phyloP scores from a whole-genome alignment of 2,329 filamentous ascomycete genomes.

The Neodidymelliopsis sp. region DNA sequence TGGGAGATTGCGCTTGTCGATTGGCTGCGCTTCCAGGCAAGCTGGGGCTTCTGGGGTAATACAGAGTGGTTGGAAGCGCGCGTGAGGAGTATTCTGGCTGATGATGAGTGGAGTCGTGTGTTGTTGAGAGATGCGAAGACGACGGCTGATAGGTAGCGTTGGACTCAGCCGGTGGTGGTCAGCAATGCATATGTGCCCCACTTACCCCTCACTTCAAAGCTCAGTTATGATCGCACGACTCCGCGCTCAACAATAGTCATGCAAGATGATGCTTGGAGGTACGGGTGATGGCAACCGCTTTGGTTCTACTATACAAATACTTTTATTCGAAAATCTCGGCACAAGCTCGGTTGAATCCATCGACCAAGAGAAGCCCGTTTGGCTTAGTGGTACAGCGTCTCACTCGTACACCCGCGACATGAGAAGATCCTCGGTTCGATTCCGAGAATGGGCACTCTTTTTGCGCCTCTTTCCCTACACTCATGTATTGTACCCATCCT shows the following conservation, averaged over 20 bases:
- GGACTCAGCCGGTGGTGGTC: too few relatives aligned
- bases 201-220: slow-evolving; percentile 8
- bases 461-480: too few relatives aligned
- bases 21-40: slow-evolving; percentile 62
- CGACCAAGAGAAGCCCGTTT: slow-evolving; percentile 15
- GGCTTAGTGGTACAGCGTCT: slow-evolving; percentile 36
- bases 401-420: slow-evolving; percentile 30
- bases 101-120: slow-evolving; percentile 29
- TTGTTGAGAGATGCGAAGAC: slow-evolving; percentile 23
- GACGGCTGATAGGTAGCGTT: neutral
- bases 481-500: too few relatives aligned
- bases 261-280: too few relatives aligned
- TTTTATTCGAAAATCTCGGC: neutral
- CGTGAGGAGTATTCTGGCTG: slow-evolving; percentile 36
- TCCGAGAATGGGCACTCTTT: slow-evolving; percentile 27
- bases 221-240: too few relatives aligned
- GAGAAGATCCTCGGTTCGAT: slow-evolving; percentile 35
- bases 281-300: too few relatives aligned
- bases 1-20: slow-evolving; percentile 74
- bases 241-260: too few relatives aligned
- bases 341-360: slow-evolving; percentile 9
- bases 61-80: slow-evolving; percentile 47
- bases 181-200: slow-evolving; percentile 1
- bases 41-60: slow-evolving; percentile 50
- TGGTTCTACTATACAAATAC: neutral